Base-by-base conservation (phyloP, 345 rosid genomes). In the Syzygium aromaticum region DNA sequence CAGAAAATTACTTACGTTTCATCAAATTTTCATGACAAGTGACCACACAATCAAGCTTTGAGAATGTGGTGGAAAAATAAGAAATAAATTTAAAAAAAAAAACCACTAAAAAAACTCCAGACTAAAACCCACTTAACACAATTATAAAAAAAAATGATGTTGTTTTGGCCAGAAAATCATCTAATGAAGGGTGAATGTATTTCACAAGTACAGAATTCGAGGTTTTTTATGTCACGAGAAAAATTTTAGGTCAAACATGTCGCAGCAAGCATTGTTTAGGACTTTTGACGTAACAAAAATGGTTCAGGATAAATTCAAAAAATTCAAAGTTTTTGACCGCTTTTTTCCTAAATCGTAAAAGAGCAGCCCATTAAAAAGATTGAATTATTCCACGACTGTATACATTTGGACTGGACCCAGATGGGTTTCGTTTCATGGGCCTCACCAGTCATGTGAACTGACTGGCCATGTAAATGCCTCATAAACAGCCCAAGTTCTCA, bases 311-410 rank as follows among this genome's bases (percentile, higher is more conserved):
- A 28, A 64, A 30, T 64, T 43, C 46, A 43, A 43, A 43, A 43
- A 4, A 67, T 30, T 30, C 2, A 3, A 4, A 16, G 6, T 30
- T 16, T 8, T 16, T 1, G 1, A 0, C 8, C 5, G 2, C 12
- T 30, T 67, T 33, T 67, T 30, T 6, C 12, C 2, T 8, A 4
- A 8, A 9, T 3, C 33, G 33, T 8, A 17, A 67, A 17, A 30
- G 78, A 7, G 11, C 5, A 16, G 40, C 12, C 43, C 43, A 67
- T 30, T 38, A 73, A 21, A 21, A 5, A 38, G 49, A 38, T 73
- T 17, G 25, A 22, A 73, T 38, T 19, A 19, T 9, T 11, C 46
- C 25, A 73, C 40, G 27, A 38, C 5, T 19, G 11, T 19, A 38
- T 4, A 38, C 49, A 11, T 33, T 3, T 38, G 14, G 49, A 38